Evolutionary conservation across 768 basidiomycete species (phyloP).

Genomic region (Tricholoma hemisulphureum): DNA sequence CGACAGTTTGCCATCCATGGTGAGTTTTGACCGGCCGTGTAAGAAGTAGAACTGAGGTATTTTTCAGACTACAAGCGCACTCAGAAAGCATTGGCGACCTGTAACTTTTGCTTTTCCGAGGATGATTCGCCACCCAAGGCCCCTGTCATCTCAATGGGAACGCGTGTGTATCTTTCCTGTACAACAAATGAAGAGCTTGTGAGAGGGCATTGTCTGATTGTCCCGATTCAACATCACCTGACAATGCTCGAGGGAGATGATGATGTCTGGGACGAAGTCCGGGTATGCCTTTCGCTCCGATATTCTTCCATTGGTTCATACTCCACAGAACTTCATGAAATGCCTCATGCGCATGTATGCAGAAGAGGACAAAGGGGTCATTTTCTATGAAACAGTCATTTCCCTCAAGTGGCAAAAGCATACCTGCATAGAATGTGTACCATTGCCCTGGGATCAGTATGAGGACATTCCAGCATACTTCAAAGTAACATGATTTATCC

Average conservation of each 20-base stretch:
- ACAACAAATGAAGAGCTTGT: slow-evolving; percentile 87
- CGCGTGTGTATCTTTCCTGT: slow-evolving; percentile 86
- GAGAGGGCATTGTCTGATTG: slow-evolving; percentile 89
- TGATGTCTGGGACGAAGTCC: slow-evolving; percentile 97
- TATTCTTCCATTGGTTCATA: neutral
- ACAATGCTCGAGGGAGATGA: slow-evolving; percentile 92
- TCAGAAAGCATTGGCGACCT: slow-evolving; percentile 83
- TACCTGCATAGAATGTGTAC: slow-evolving; percentile 91
- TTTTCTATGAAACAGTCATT: slow-evolving; percentile 95
- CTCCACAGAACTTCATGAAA: slow-evolving; percentile 72
- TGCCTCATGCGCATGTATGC: slow-evolving; percentile 94
- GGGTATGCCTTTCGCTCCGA: slow-evolving; percentile 49
- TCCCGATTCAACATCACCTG: slow-evolving; percentile 92
- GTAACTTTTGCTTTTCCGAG: slow-evolving; percentile 89
- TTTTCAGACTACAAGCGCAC: slow-evolving; percentile 89
- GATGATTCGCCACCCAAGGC: slow-evolving; percentile 88
- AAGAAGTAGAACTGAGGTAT: neutral
- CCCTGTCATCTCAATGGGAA: slow-evolving; percentile 87
- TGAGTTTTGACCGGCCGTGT: slow-evolving; percentile 30
- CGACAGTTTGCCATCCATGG: slow-evolving; percentile 96
- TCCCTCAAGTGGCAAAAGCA: slow-evolving; percentile 86
- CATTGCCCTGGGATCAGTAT: slow-evolving; percentile 84
- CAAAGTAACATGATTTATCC: slow-evolving; percentile 50
- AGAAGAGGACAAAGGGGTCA: slow-evolving; percentile 87
- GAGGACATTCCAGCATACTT: slow-evolving; percentile 92